Percentiles rank a stretch among this genome's conserved stretches.
These are phyloP conservation scores for Solanum chacoense DNA, from an alignment of 305 asterid species.

Conservation along the genomic window DNA sequence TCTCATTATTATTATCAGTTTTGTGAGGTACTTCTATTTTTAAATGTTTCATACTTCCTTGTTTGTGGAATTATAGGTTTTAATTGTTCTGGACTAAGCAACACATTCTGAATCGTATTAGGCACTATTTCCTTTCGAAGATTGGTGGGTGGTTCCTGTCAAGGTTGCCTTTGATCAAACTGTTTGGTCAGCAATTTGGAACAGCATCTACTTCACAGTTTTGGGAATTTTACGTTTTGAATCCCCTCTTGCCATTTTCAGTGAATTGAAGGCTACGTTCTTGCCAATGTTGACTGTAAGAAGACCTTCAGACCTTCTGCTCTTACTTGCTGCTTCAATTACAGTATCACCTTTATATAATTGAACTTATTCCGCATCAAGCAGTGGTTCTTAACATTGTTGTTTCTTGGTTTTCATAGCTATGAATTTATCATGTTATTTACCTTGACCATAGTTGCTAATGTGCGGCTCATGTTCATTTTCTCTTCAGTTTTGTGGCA, in stretches of 20 bases:
- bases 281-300: slow-evolving; percentile 91
- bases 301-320: not conserved
- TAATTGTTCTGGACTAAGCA: not conserved
- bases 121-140: slow-evolving; percentile 79
- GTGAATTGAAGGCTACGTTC: slow-evolving; percentile 71
- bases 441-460: not conserved
- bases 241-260: slow-evolving; percentile 50
- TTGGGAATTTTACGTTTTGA: slow-evolving; percentile 48
- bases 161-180: slow-evolving; percentile 86
- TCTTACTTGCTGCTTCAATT: not conserved
- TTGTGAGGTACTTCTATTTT: slow-evolving; percentile 49
- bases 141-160: slow-evolving; percentile 95
- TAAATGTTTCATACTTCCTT: not conserved
- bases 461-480: not conserved
- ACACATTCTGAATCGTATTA: slow-evolving; percentile 7
- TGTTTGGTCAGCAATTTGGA: slow-evolving; percentile 77
- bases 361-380: not conserved
- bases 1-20: slow-evolving; percentile 56
- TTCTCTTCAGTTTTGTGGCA: not conserved
- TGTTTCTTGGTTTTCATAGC: not conserved
- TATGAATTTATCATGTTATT: not conserved
- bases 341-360: not conserved
- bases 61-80: not conserved
- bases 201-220: slow-evolving; percentile 63
- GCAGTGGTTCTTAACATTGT: not conserved